Conservation (phyloP, 75 land plant genomes). For the Adiantum capillusveneris region DNA sequence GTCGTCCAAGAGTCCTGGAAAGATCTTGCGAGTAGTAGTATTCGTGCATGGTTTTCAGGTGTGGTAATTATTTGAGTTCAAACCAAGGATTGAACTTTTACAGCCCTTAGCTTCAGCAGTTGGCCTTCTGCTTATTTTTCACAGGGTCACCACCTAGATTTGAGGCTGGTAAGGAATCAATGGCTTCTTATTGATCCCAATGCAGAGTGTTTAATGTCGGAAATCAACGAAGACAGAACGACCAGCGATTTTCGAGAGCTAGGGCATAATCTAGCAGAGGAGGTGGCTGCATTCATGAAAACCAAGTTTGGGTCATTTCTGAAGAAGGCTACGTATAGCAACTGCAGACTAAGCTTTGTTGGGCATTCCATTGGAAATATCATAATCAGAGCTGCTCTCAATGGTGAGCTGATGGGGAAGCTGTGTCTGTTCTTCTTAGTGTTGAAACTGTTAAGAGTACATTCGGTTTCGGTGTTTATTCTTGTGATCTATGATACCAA, state of each 20-base stretch:
- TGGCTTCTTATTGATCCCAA: slow-evolving; percentile 86
- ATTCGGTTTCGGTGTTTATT: too few relatives aligned
- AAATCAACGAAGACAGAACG: slow-evolving; percentile 73
- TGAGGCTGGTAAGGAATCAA: slow-evolving; percentile 75
- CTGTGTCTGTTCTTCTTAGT: too few relatives aligned
- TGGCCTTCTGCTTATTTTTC: slow-evolving; percentile 1
- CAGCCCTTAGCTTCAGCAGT: too few relatives aligned
- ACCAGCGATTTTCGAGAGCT: slow-evolving; percentile 77
- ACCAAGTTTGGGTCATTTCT: slow-evolving; percentile 56
- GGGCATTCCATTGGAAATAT: slow-evolving; percentile 93
- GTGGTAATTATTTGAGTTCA: neutral
- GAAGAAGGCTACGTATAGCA: slow-evolving; percentile 35
- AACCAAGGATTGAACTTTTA: too few relatives aligned
- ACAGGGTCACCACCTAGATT: slow-evolving; percentile 90
- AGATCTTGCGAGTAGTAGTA: slow-evolving; percentile 51
- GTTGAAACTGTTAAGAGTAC: too few relatives aligned
- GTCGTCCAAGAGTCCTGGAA: slow-evolving; percentile 14
- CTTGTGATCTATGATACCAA: too few relatives aligned
- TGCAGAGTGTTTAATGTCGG: slow-evolving; percentile 73
- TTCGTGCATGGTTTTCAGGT: slow-evolving; percentile 96
- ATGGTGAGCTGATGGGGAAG: slow-evolving; percentile 31
- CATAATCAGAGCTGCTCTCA: slow-evolving; percentile 67
- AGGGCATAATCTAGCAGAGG: slow-evolving; percentile 73
- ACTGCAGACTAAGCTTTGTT: slow-evolving; percentile 76
- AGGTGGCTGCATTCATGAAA: slow-evolving; percentile 55